phyloP scores from a whole-genome alignment of 805 yeast species.

The Starmerella riodocensis region DNA sequence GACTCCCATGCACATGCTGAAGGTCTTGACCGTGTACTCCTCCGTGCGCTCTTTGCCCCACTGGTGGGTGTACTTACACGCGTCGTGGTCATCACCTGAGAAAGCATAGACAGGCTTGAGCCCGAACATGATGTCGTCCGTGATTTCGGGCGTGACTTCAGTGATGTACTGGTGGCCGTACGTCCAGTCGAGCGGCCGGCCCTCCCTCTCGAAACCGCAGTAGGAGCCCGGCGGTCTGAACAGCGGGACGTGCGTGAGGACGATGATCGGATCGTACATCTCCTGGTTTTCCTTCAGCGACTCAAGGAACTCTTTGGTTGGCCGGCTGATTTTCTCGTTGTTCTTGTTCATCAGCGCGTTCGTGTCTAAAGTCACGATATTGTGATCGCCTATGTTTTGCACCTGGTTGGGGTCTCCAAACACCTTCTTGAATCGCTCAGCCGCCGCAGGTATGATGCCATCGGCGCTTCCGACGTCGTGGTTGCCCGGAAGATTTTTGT shows the following conservation, averaged over 20 bases:
- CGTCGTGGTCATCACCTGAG: constrained; percentile 96
- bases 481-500: constrained; percentile 61
- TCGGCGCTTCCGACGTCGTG: constrained; percentile 94
- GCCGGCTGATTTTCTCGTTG: constrained; percentile 33
- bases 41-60: constrained; percentile 31
- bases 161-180: constrained; percentile 84
- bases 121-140: constrained; percentile 43
- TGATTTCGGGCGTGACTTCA: constrained; percentile 50
- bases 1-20: constrained; percentile 89
- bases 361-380: constrained; percentile 65
- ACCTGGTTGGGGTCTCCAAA: constrained; percentile 59
- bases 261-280: constrained; percentile 25
- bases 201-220: constrained; percentile 74
- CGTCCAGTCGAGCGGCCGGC: constrained; percentile 50
- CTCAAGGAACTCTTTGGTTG: constrained; percentile 43
- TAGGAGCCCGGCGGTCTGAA: constrained; percentile 45
- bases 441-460: constrained; percentile 43
- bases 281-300: constrained; percentile 18
- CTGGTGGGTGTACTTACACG: constrained; percentile 61
- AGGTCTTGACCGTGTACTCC: constrained; percentile 79
- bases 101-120: constrained; percentile 59
- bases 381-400: constrained; percentile 53
- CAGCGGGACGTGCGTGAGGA: constrained; percentile 80
- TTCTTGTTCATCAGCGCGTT: constrained; percentile 60
- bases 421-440: constrained; percentile 49